Percentiles rank a stretch among this genome's conserved stretches.
Evolutionary conservation across 2,329 filamentous ascomycete species (phyloP).

Genomic region (Fusarium sp.): DNA sequence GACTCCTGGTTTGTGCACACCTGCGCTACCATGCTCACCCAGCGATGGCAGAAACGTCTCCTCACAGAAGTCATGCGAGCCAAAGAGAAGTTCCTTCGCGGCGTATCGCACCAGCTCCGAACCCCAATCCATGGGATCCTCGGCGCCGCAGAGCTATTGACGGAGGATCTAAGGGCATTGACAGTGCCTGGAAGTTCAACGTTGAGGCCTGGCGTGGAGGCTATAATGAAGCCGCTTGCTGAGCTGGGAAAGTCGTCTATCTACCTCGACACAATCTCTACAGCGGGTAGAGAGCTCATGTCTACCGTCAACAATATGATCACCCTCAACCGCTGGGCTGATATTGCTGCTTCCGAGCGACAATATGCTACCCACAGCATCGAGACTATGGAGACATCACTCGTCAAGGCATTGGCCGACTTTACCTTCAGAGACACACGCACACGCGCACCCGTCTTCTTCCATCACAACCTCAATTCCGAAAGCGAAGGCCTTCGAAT

Average conservation of each 20-base stretch:
- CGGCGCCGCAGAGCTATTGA: constrained; percentile 49
- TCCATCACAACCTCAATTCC: constrained; percentile 11
- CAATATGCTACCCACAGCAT: constrained; percentile 40
- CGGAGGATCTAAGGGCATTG: constrained; percentile 50
- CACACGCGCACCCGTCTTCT: constrained; percentile 25
- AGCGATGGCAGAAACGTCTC: constrained; percentile 50
- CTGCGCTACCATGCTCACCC: constrained; percentile 50
- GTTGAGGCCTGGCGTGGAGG: neutral
- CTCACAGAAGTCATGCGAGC: constrained; percentile 53
- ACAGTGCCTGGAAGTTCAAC: neutral
- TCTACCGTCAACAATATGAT: constrained; percentile 57
- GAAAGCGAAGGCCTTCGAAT: constrained; percentile 45
- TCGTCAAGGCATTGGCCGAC: constrained; percentile 18
- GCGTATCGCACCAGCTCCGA: constrained; percentile 57
- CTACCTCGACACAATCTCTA: constrained; percentile 49
- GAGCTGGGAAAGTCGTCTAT: constrained; percentile 4
- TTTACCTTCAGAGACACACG: constrained; percentile 3
- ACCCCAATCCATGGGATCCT: constrained; percentile 60
- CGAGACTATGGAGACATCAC: constrained; percentile 13
- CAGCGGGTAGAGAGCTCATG: constrained; percentile 54
- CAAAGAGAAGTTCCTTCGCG: constrained; percentile 56
- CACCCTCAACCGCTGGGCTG: constrained; percentile 52
- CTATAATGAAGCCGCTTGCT: neutral
- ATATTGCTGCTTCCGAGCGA: constrained; percentile 43
- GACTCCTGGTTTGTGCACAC: constrained; percentile 56